Evolutionary conservation across 2,329 filamentous ascomycete genomes (phyloP).

Genomic region (Nannizziopsis arthrosporioides): DNA sequence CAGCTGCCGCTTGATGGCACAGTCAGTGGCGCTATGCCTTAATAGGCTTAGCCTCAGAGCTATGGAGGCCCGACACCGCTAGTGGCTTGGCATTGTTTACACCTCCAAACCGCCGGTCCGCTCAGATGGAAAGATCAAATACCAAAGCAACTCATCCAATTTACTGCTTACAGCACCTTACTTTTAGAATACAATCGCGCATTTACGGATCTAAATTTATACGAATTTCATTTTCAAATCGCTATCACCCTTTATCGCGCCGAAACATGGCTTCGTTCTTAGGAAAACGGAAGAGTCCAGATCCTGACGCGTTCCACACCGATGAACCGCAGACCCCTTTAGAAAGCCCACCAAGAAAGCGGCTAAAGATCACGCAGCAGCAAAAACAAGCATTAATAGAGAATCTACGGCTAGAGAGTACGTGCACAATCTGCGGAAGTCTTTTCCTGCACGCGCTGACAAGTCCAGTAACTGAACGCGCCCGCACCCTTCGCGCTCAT

Average conservation of each 20-base stretch:
- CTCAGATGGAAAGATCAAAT: not conserved
- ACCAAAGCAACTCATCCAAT: not conserved
- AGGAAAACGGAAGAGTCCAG: slow-evolving; percentile 32
- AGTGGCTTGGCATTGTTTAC: slow-evolving; percentile 14
- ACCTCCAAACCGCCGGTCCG: not conserved
- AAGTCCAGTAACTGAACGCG: slow-evolving; percentile 65
- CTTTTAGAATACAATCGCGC: not conserved
- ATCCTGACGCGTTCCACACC: slow-evolving; percentile 28
- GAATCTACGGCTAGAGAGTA: slow-evolving; percentile 81
- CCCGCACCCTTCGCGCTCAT: slow-evolving; percentile 74
- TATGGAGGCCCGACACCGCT: not conserved
- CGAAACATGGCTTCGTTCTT: slow-evolving; percentile 26
- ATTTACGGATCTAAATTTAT: not conserved
- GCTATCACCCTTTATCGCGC: not conserved
- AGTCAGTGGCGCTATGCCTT: not conserved
- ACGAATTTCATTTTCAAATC: too few species aligned
- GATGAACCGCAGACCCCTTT: slow-evolving; percentile 34
- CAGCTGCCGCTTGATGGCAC: too few species aligned
- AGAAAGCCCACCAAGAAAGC: slow-evolving; percentile 53
- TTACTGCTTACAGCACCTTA: not conserved
- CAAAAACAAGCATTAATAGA: slow-evolving; percentile 84
- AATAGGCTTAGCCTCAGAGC: slow-evolving; percentile 9
- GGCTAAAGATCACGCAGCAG: slow-evolving; percentile 49
- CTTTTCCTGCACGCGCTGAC: slow-evolving; percentile 13
- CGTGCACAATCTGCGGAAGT: slow-evolving; percentile 22